Conservation (phyloP, 139 green algal genomes). For the Klebsormidium nitens region DNA sequence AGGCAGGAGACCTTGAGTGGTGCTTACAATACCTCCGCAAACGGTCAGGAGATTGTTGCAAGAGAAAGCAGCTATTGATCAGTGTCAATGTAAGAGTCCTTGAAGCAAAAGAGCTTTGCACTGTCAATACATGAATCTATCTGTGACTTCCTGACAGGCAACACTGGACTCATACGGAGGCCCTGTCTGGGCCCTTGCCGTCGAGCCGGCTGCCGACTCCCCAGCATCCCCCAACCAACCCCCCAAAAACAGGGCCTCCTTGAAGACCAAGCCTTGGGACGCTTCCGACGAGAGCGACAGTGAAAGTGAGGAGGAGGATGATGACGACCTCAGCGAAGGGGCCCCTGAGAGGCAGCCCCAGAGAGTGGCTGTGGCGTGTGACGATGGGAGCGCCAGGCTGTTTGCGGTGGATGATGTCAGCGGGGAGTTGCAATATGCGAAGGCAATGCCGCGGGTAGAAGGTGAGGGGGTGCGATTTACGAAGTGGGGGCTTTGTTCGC, state of each 20-base stretch:
- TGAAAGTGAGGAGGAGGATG: slow-evolving; percentile 1
- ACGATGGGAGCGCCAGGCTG: slow-evolving; percentile 80
- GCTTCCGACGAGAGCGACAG: not conserved
- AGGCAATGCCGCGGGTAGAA: slow-evolving; percentile 52
- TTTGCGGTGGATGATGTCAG: slow-evolving; percentile 55
- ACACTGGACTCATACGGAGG: slow-evolving; percentile 70
- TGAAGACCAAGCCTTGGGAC: no score
- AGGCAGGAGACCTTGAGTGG: no score
- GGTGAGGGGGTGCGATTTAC: slow-evolving; percentile 25
- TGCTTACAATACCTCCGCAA: no score
- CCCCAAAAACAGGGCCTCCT: no score
- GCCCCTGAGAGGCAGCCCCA: slow-evolving; percentile 25
- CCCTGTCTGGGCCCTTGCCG: slow-evolving; percentile 71
- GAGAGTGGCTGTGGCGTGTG: slow-evolving; percentile 75
- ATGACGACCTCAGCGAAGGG: slow-evolving; percentile 15
- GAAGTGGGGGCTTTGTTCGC: no score
- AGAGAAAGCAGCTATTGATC: no score
- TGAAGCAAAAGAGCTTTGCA: no score
- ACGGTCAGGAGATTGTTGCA: no score
- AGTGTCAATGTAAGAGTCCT: no score
- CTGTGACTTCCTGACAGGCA: slow-evolving; percentile 16
- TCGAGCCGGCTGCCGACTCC: slow-evolving; percentile 42
- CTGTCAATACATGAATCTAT: no score
- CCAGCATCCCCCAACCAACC: not conserved
- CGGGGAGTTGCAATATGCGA: slow-evolving; percentile 52